phyloP scores from a whole-genome alignment of 139 green algal species.

The Chlamydomonas incerta region DNA sequence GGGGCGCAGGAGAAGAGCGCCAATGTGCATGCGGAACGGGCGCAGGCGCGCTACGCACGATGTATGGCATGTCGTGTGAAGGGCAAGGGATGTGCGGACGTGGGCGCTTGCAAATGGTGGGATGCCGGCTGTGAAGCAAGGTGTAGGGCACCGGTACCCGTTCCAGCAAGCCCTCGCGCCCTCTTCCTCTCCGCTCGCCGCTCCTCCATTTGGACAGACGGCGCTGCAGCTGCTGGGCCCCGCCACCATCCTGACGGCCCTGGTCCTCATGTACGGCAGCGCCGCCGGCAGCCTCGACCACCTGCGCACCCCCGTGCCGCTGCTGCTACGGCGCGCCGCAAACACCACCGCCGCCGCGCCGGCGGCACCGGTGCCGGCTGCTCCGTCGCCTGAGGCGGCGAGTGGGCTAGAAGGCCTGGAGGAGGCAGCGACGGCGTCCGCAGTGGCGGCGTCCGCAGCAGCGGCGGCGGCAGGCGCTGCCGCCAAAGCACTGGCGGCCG shows the following conservation, averaged over 20 bases:
- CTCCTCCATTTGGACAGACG: not conserved
- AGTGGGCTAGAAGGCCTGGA: conserved; percentile 2
- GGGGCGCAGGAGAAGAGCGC: no score
- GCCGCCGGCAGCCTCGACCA: not conserved
- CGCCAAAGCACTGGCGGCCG: not conserved
- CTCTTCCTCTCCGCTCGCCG: not conserved
- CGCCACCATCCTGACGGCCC: not conserved
- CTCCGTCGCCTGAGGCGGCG: no score
- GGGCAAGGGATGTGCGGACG: not conserved
- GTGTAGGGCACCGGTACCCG: not conserved
- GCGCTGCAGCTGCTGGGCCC: conserved; percentile 11
- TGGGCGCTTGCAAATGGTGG: no score
- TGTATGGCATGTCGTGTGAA: not conserved
- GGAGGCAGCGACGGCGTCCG: not conserved
- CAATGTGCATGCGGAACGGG: no score
- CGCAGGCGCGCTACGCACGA: not conserved
- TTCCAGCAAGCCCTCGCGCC: not conserved
- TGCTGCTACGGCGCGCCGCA: not conserved
- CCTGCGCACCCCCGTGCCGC: not conserved
- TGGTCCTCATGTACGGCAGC: not conserved
- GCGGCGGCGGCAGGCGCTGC: not conserved
- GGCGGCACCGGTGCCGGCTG: no score
- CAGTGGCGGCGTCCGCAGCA: not conserved
- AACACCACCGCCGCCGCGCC: not conserved
- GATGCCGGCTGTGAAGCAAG: no score